Base-by-base conservation (phyloP, 2,329 filamentous ascomycete genomes). In the Saccharata proteae region DNA sequence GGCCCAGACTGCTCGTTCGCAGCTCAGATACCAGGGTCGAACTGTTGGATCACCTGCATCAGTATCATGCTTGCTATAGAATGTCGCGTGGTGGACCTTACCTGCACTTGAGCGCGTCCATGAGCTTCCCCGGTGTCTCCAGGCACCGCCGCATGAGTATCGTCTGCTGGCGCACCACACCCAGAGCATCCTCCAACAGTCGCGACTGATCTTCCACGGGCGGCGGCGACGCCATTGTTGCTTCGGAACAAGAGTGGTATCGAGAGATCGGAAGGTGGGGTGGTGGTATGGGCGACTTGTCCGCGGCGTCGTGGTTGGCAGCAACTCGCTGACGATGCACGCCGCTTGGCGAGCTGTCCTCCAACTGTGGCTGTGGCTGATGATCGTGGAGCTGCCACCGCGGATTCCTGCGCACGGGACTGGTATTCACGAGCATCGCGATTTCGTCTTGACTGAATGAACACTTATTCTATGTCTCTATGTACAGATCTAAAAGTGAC, bases 61-160 rank as follows among this genome's bases (percentile, higher is more conserved):
- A 36, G 25, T 14, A 24, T 12, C 15, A 18, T 26, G 28, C 26
- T 23, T 20, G 22, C 20, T 18, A 23, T 9, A 17, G 8, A 14
- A 12, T 13, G 26, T 14, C 16, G 18, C 13, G 25, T 23, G 19
- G 13, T 19, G 16, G 15, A 14, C n/a, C 18, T 26, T 72, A 96
- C 90, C 86, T 93, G 81, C 88, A 96, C 65, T 98, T 98, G 50
- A 98, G 74, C 48, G 90, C 90, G 67, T 98, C 90, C 90, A 98
- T 98, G 43, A 98, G 77, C 71, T 98, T 98, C 42, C 90, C 88
- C 5, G 90, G 86, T 7, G 84, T 92, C 56, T 98, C 92, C 39
- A 98, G 71, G 51, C 86, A 96, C 66, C 92, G 88, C 64, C 88
- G 85, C 90, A 98, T 98, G 55, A 93, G 71, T 51, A 77, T 75